Conservation (phyloP, 805 yeast species). For the Candida adriatica region DNA sequence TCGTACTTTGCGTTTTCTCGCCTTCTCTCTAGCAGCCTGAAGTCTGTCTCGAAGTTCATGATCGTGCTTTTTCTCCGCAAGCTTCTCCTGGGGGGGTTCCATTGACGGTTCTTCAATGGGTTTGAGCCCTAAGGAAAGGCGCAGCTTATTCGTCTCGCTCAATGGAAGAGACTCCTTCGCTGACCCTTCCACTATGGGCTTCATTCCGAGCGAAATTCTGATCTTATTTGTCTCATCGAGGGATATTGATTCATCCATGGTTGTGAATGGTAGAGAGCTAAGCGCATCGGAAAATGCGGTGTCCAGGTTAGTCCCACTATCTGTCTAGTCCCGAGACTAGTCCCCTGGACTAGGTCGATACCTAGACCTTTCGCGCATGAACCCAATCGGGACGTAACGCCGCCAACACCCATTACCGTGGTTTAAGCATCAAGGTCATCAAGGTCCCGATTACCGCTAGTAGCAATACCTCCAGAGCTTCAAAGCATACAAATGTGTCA, state of each 20-base stretch:
- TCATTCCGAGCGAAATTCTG: slow-evolving; percentile 44
- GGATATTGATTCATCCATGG: slow-evolving; percentile 22
- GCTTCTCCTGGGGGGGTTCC: slow-evolving; percentile 10
- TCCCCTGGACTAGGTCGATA: too few species aligned
- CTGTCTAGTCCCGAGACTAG: too few species aligned
- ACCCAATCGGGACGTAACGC: too few species aligned
- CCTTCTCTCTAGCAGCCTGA: slow-evolving; percentile 9
- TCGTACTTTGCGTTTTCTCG: slow-evolving; percentile 11
- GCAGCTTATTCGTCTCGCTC: slow-evolving; percentile 17
- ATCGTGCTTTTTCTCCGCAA: slow-evolving; percentile 5
- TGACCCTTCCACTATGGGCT: slow-evolving; percentile 30
- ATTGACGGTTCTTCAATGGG: slow-evolving; percentile 14
- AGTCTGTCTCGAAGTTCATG: slow-evolving; percentile 10
- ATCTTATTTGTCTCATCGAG: slow-evolving; percentile 53
- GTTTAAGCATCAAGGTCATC: too few species aligned
- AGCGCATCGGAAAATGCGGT: too few species aligned
- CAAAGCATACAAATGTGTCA: too few species aligned
- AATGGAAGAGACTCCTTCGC: slow-evolving; percentile 5
- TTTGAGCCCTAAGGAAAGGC: slow-evolving; percentile 20
- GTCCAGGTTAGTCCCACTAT: too few species aligned
- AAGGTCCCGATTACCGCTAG: too few species aligned
- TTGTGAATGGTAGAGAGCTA: too few species aligned
- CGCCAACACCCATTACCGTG: too few species aligned
- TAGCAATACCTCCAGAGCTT: too few species aligned
- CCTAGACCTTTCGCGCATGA: too few species aligned